Evolutionary conservation across 768 basidiomycete species (phyloP).

Genomic region (Termitomyces eurrhizus): DNA sequence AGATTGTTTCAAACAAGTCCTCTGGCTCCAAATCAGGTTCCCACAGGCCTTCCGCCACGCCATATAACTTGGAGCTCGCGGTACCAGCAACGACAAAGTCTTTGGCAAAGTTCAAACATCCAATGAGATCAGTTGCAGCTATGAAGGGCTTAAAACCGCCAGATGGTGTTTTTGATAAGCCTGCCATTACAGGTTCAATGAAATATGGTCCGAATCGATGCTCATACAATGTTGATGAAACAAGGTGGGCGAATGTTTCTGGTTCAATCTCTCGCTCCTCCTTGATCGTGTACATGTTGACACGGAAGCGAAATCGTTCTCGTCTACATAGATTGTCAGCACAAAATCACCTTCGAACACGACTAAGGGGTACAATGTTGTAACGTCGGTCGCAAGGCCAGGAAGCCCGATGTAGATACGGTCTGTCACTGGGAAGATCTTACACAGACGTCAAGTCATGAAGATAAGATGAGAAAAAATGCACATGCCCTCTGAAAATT

Average conservation of each 20-base stretch:
- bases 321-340: slow-evolving; percentile 44
- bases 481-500: slow-evolving; percentile 88
- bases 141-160: slow-evolving; percentile 87
- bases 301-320: slow-evolving; percentile 88
- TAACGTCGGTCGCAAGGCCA: slow-evolving; percentile 90
- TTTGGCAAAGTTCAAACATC: slow-evolving; percentile 90
- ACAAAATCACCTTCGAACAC: slow-evolving; percentile 5
- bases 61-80: slow-evolving; percentile 87
- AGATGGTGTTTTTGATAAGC: slow-evolving; percentile 69
- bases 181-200: slow-evolving; percentile 95
- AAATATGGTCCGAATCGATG: slow-evolving; percentile 95
- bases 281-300: slow-evolving; percentile 99
- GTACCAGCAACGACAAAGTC: slow-evolving; percentile 97
- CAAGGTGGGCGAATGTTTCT: slow-evolving; percentile 92
- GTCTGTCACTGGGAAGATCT: slow-evolving; percentile 96
- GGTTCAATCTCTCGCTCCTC: slow-evolving; percentile 97
- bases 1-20: slow-evolving; percentile 97
- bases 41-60: slow-evolving; percentile 98
- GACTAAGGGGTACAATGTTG: slow-evolving; percentile 60
- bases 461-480: background rate
- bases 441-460: slow-evolving; percentile 11
- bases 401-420: slow-evolving; percentile 88
- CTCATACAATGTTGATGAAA: slow-evolving; percentile 94
- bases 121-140: slow-evolving; percentile 91
- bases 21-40: slow-evolving; percentile 95